Base-by-base conservation (phyloP, 352 stramenopile species). In the Albugo candida region DNA sequence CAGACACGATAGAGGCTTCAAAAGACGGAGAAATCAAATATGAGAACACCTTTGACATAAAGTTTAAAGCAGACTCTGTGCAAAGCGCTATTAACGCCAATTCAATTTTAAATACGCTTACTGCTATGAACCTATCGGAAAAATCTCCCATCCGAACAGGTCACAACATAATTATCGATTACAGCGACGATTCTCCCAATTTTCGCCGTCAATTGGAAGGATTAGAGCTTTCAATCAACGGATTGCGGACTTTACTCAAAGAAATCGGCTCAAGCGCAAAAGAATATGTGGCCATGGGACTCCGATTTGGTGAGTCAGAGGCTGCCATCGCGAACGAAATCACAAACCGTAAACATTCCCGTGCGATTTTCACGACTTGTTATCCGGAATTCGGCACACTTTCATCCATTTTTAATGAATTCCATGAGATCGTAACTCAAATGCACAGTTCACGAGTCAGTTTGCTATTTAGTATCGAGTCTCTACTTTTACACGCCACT, bases 131-230 rank as follows among this genome's bases (percentile, higher is more conserved):
- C 11, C 14, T 18, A 8, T 31, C 18, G 45, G 38, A 34, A 45
- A 47, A 39, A 21, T 20, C 3, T 39, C 46, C n/a, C 20, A 20
- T 35, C 10, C 24, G 16, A 17, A 39, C 2, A 37, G 66, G 78
- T 18, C 79, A 82, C 47, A 83, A 88, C 48, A 67, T 92, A 36
- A 76, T 83, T 48, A 61, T 92, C 31, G 73, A 92, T 58, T 92
- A 80, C 54, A 72, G 83, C 6, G 71, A 83, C 42, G 79, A 92
- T 58, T 92, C 79, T 47, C 79, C 79, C 40, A 86, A 86, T 74
- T 92, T 88, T 50, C 61, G 79, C 0, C 64, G 75, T 4, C 73
- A 86, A 42, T 40, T 92, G 14, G 79, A 92, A 47, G 63, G 68
- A 16, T 81, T 86, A 38, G 79, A 92, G 21, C 76, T 86, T 31